Base-by-base conservation (phyloP, 805 yeast genomes). In the Wickerhamiella kurtzmanii region DNA sequence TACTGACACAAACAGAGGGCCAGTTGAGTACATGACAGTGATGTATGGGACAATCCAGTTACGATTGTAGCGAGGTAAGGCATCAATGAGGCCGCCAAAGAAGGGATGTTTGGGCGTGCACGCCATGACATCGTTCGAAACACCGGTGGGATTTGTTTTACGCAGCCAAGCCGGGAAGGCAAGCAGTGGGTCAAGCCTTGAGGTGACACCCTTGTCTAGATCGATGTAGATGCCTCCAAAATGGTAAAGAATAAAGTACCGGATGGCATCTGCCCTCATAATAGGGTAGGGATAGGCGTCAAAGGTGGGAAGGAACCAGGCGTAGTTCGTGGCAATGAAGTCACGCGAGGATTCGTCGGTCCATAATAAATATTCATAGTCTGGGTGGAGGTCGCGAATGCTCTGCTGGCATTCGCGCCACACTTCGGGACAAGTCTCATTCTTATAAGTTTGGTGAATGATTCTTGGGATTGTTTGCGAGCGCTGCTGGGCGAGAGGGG, bases 101-200 rank as follows among this genome's bases (percentile, higher is more conserved):
- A 87, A 84, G 2, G 95, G 95, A 63, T 88, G 96, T 43, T 72
- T 69, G 32, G 94, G 95, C 11, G 82, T 80, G 2, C 89, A 69
- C 9, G 94, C 95, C 94, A 88, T 82, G 15, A 87, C 87, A 61
- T 87, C 95, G 62, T 88, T 88, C 3, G 95, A 83, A 37, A 88
- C 77, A 45, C 96, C 96, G 0, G 94, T 82, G 21, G 96, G 96
- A 3, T 75, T 65, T 1, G 96, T 87, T 60, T 84, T 83, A 53
- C 96, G 72, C 13, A 83, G 86, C 68, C 84, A 84, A 1, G 94
- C 94, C 1, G 94, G 88, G 3, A 78, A 82, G 2, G 80, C 73
- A 49, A 87, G 72, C 48, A 88, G 66, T 1, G 94, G 94, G 60
- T 87, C 96, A 53, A 88, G 67, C 50, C 74, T 72, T 50, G 87